phyloP scores from a whole-genome alignment of 306 rosid genomes.

The Pueraria montana region DNA sequence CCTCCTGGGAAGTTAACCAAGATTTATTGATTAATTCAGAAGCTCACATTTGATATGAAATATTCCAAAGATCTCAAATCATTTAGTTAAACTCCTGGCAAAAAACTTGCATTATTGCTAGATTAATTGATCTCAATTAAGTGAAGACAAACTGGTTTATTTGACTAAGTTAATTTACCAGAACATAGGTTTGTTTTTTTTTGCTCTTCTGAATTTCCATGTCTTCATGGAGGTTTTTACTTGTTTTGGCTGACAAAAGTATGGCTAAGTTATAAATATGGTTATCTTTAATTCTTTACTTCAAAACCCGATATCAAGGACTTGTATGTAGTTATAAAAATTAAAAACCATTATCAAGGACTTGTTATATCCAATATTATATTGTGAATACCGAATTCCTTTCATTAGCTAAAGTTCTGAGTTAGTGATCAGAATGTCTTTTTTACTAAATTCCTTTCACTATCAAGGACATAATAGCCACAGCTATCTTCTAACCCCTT shows the following conservation, averaged over 20 bases:
- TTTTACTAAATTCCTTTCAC: too few species aligned
- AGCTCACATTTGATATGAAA: not conserved
- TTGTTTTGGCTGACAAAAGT: not conserved
- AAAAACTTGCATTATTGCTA: not conserved
- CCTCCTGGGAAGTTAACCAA: not conserved
- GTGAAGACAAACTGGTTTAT: not conserved
- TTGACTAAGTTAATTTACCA: not conserved
- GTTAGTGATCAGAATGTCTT: too few species aligned
- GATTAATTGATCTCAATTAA: not conserved
- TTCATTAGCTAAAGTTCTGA: not conserved
- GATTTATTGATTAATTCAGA: not conserved
- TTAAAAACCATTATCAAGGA: not conserved
- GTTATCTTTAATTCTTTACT: not conserved
- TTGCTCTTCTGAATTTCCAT: not conserved
- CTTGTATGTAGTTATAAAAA: conserved; percentile 1
- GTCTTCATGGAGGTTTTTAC: not conserved
- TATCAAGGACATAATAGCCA: not conserved
- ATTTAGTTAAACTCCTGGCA: not conserved
- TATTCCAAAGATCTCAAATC: not conserved
- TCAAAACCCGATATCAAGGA: conserved; percentile 1
- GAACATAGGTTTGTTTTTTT: not conserved
- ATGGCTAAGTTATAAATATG: not conserved
- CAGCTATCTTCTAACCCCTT: not conserved
- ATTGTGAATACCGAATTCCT: not conserved
- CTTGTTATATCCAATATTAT: conserved; percentile 5